These are phyloP conservation scores for Pseudocercospora macadamiae DNA, from an alignment of 2,329 filamentous ascomycete genomes.

Conservation along the genomic window DNA sequence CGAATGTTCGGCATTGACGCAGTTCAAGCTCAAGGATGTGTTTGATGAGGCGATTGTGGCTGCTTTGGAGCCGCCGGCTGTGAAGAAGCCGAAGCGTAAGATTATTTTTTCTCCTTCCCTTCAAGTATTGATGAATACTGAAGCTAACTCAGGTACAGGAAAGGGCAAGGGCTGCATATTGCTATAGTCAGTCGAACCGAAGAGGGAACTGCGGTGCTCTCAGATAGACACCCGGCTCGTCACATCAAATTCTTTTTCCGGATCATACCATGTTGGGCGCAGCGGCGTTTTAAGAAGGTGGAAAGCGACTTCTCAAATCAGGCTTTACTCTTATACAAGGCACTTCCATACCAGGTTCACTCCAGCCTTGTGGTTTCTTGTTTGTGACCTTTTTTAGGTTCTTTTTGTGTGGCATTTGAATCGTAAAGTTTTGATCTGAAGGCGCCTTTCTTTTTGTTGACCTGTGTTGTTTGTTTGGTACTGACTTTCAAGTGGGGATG, in stretches of 20 bases:
- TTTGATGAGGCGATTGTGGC: slow-evolving; percentile 99
- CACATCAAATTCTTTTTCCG: slow-evolving; percentile 18
- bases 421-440: background rate
- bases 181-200: no score
- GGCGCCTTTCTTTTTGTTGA: background rate
- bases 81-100: slow-evolving; percentile 64
- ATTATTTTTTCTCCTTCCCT: background rate
- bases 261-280: slow-evolving; percentile 26
- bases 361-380: slow-evolving; percentile 7
- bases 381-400: background rate
- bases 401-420: slow-evolving; percentile 4
- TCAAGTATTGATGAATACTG: background rate
- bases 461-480: background rate
- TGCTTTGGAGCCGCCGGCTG: slow-evolving; percentile 82
- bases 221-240: slow-evolving; percentile 23
- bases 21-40: slow-evolving; percentile 98
- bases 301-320: slow-evolving; percentile 24
- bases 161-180: slow-evolving; percentile 40
- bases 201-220: no score
- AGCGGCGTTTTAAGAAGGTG: slow-evolving; percentile 23
- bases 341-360: slow-evolving; percentile 23
- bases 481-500: background rate
- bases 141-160: slow-evolving; percentile 22
- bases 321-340: slow-evolving; percentile 19
- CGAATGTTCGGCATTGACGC: slow-evolving; percentile 95